Percentiles rank a stretch among this genome's conserved stretches.
Evolutionary conservation across 306 rosid species (phyloP).

Genomic region (Vigna radiata): DNA sequence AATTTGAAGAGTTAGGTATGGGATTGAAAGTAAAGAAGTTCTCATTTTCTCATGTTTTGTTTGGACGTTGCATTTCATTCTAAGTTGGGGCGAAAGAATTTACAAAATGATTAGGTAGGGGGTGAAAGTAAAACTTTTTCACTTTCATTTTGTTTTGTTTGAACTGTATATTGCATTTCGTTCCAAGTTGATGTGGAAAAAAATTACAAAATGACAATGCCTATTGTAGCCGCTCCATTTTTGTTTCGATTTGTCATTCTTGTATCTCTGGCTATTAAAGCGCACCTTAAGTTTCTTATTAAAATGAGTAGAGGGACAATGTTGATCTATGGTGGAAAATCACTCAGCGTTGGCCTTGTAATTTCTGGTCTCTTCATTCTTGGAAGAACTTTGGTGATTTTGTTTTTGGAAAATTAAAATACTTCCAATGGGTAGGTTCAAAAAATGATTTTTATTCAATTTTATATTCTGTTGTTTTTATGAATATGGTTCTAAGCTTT

Average conservation of each 20-base stretch:
- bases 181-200: not conserved
- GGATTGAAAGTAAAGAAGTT: constrained; percentile 11
- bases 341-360: constrained; percentile 34
- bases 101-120: not conserved
- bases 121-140: not conserved
- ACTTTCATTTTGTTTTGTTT: constrained; percentile 5
- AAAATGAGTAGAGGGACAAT: constrained; percentile 6
- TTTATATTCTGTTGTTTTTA: constrained; percentile 21
- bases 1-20: not conserved
- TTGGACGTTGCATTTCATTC: not conserved
- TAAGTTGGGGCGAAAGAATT: not conserved
- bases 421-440: not conserved
- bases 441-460: constrained; percentile 25
- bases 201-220: not conserved
- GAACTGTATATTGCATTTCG: not conserved
- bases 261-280: not conserved
- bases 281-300: not conserved
- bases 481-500: constrained; percentile 17
- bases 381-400: constrained; percentile 12
- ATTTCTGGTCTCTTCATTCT: constrained; percentile 15
- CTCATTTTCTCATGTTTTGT: constrained; percentile 6
- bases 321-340: constrained; percentile 23
- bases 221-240: constrained; percentile 5
- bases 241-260: not conserved
- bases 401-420: constrained; percentile 15